These are phyloP conservation scores for Holtermanniella nyarrowii DNA, from an alignment of 768 basidiomycete genomes.

Conservation along the genomic window DNA sequence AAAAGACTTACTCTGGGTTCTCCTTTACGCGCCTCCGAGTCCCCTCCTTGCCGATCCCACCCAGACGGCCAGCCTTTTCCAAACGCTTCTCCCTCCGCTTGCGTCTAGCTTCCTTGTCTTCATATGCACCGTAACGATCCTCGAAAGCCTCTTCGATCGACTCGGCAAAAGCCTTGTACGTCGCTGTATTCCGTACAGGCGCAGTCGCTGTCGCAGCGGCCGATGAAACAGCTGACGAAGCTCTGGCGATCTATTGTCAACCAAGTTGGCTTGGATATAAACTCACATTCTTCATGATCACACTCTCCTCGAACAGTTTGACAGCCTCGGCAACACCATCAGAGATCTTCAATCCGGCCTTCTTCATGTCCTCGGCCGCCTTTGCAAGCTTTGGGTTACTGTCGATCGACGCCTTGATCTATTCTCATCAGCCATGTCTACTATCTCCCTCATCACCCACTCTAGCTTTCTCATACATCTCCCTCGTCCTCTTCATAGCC, in stretches of 20 bases:
- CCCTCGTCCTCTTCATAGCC: slow-evolving; percentile 82
- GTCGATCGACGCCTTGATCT: slow-evolving; percentile 89
- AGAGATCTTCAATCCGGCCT: slow-evolving; percentile 77
- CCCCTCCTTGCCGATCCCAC: slow-evolving; percentile 47
- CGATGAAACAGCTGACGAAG: slow-evolving; percentile 72
- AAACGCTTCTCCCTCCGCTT: slow-evolving; percentile 67
- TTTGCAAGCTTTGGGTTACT: slow-evolving; percentile 86
- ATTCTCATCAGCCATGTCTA: background rate
- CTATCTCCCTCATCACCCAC: slow-evolving; percentile 46
- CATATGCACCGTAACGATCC: slow-evolving; percentile 90
- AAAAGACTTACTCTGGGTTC: slow-evolving; percentile 63
- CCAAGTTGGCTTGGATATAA: background rate
- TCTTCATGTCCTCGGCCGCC: slow-evolving; percentile 84
- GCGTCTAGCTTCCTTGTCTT: slow-evolving; percentile 84
- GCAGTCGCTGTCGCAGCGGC: slow-evolving; percentile 84
- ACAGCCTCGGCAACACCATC: slow-evolving; percentile 91
- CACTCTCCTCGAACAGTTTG: slow-evolving; percentile 88
- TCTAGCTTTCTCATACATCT: slow-evolving; percentile 86
- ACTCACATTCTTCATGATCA: slow-evolving; percentile 72
- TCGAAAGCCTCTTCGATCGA: slow-evolving; percentile 86
- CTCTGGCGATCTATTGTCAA: slow-evolving; percentile 59
- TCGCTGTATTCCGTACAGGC: slow-evolving; percentile 89
- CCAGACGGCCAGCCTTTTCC: slow-evolving; percentile 67
- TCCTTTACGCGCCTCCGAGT: slow-evolving; percentile 50
- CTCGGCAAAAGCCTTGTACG: slow-evolving; percentile 84